Conservation (phyloP, 225 moss, liverwort and hornwort species). For the Bryum argenteum region DNA sequence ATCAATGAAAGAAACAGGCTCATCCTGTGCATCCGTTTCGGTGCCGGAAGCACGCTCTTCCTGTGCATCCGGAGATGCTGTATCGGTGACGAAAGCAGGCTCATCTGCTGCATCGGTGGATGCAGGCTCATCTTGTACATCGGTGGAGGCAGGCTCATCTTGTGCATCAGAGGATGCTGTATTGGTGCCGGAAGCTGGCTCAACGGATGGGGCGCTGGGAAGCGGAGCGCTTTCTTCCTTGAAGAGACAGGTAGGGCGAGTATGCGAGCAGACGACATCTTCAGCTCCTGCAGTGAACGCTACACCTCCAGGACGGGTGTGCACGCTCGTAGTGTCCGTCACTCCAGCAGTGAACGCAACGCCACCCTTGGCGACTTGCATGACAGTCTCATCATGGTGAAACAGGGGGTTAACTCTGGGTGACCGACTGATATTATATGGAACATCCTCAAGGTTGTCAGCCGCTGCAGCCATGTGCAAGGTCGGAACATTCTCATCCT, state of each 20-base stretch:
- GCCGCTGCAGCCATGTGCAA: not conserved
- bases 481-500: constrained; percentile 43
- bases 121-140: no score
- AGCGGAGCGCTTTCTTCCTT: not conserved
- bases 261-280: not conserved
- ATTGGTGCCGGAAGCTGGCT: not conserved
- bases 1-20: not conserved
- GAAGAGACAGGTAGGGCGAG: not conserved
- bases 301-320: not conserved
- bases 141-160: not conserved
- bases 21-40: not conserved
- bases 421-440: constrained; percentile 32
- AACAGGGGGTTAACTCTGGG: constrained; percentile 47
- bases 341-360: constrained; percentile 37
- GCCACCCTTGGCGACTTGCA: constrained; percentile 35
- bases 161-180: not conserved
- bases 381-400: constrained; percentile 29
- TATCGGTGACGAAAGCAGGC: not conserved
- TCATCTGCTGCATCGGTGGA: not conserved
- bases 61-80: not conserved
- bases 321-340: not conserved
- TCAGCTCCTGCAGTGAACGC: constrained; percentile 22
- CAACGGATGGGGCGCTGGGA: not conserved
- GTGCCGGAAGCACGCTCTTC: no score
- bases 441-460: constrained; percentile 17